Base-by-base conservation (phyloP, 768 basidiomycete species). In the Mycena galopus region DNA sequence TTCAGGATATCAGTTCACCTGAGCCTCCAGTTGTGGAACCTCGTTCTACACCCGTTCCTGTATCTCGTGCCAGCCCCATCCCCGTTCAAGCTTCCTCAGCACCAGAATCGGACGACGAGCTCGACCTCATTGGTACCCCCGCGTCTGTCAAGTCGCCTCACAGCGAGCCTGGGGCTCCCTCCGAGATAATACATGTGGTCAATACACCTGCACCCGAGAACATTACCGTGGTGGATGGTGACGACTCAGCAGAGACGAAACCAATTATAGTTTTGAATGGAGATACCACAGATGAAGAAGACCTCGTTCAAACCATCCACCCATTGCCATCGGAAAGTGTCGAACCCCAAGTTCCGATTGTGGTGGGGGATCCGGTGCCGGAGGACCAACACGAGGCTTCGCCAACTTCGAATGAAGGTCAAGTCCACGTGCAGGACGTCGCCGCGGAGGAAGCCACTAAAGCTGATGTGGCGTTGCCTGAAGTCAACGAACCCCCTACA, bases 101-200 rank as follows among this genome's bases (percentile, higher is more conserved):
- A 21, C 25, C 68, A 44, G 73, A 72, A 72, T 69, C 62, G 39
- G 71, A 75, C n/a, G 84, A 86, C 67, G 85, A 86, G 75, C 82
- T 86, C 10, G 86, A 86, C 71, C 76, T 86, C 53, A 79, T 86
- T 37, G 81, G 81, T 17, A 73, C 81, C 4, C 80, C 82, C 58
- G 71, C 75, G 35, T 61, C 78, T 33, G 55, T 72, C 47, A 69
- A 71, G 56, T 68, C 71, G 2, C 53, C 47, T 42, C 67, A 47
- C 56, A 69, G 37, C 30, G 71, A 69, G 62, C 47, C 72, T 58
- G 69, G 73, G 35, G 64, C 66, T 71, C 67, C 70, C 47, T 71
- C 72, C 55, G 69, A 65, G 51, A 16, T 35, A 55, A 12, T 59
- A 27, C 55, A 30, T 39, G 42, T 29, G 50, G 65, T 69, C 30